A percentile compares a stretch with the other conserved stretches of the same genome.
phyloP scores from a whole-genome alignment of 345 rosid species.

The Leavenworthia alabamica region DNA sequence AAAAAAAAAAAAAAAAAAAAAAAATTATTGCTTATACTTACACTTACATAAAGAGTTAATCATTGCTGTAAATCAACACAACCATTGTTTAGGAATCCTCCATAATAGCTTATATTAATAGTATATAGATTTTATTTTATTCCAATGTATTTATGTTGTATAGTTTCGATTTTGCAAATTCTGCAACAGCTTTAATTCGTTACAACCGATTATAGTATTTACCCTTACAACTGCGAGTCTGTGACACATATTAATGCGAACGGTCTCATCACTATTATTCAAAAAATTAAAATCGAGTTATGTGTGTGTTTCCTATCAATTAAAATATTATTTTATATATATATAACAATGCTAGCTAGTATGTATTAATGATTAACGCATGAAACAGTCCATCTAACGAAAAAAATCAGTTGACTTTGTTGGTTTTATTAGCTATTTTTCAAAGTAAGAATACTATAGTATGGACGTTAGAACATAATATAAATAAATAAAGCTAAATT shows the following conservation, averaged over 20 bases:
- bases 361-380: neutral
- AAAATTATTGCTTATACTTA: neutral
- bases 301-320: neutral
- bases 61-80: neutral
- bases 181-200: neutral
- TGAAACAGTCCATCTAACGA: neutral
- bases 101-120: neutral
- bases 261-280: neutral
- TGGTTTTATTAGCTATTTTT: neutral
- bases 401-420: neutral
- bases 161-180: neutral
- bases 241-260: conserved; percentile 21
- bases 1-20: too few species aligned
- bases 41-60: neutral
- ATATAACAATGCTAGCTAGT: neutral
- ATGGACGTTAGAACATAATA: neutral
- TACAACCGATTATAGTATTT: neutral
- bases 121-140: too few species aligned
- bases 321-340: neutral
- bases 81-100: neutral
- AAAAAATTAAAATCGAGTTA: neutral
- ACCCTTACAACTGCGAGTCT: conserved; percentile 4
- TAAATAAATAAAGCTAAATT: neutral
- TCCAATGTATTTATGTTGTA: neutral
- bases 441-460: too few species aligned